Conservation (phyloP, 192 early-diverging fungal genomes). For the Backusella tarrabulga region DNA sequence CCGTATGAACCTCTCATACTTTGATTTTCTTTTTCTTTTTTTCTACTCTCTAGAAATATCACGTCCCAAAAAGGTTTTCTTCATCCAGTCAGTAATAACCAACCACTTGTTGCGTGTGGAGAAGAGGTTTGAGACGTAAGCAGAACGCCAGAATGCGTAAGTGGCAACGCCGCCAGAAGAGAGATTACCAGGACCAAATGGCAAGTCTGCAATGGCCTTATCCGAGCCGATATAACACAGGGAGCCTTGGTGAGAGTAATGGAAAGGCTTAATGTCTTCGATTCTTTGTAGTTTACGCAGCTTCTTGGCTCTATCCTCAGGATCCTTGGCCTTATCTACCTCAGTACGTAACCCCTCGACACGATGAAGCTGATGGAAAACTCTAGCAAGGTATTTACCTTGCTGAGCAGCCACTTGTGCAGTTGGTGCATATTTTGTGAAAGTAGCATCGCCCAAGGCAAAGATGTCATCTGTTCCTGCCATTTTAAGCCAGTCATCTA, state of each 20-base stretch:
- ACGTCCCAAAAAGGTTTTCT: constrained; percentile 87
- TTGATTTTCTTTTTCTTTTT: background rate
- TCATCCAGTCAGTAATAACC: constrained; percentile 90
- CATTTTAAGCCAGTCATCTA: constrained; percentile 71
- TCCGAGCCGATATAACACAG: constrained; percentile 94
- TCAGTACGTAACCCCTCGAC: constrained; percentile 39
- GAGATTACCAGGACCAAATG: constrained; percentile 65
- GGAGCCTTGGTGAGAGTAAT: constrained; percentile 85
- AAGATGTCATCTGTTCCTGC: constrained; percentile 63
- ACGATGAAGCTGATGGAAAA: constrained; percentile 64
- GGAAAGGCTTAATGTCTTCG: constrained; percentile 61
- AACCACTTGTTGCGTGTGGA: constrained; percentile 78
- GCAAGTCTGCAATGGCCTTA: constrained; percentile 93
- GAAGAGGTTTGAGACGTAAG: constrained; percentile 77
- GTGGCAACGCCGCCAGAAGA: constrained; percentile 65
- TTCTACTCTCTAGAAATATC: constrained; percentile 87
- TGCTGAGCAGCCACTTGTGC: constrained; percentile 89
- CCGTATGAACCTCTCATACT: background rate
- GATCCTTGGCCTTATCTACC: background rate
- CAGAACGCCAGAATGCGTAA: constrained; percentile 78
- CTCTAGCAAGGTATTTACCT: constrained; percentile 78
- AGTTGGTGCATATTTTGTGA: constrained; percentile 79
- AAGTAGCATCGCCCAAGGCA: constrained; percentile 72
- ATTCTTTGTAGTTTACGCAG: constrained; percentile 29
- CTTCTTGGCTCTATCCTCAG: constrained; percentile 25